Conservation (phyloP, 1,139 yeast genomes). For the Saccharomyces pastorianus region DNA sequence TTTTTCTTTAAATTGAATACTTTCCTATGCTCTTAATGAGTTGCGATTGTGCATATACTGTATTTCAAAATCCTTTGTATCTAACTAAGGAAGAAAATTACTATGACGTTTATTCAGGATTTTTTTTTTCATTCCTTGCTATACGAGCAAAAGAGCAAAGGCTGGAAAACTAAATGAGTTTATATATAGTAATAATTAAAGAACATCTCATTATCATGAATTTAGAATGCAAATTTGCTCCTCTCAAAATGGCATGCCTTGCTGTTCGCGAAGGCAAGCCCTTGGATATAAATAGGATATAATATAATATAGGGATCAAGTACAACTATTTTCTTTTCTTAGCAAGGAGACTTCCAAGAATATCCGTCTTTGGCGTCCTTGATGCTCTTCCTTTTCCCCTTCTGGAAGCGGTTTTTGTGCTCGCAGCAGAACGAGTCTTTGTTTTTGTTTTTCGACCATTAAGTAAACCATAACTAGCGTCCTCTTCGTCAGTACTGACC, state of each 20-base stretch:
- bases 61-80: background rate
- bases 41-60: background rate
- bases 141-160: background rate
- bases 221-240: background rate
- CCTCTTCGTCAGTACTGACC: conserved; percentile 7
- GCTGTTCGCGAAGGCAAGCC: background rate
- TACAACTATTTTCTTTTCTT: conserved; percentile 14
- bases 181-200: background rate
- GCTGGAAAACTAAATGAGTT: background rate
- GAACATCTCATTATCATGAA: background rate
- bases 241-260: background rate
- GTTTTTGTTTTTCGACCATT: conserved; percentile 3
- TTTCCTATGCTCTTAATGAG: background rate
- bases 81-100: background rate
- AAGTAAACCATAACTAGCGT: conserved; percentile 1
- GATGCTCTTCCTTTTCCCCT: conserved; percentile 4
- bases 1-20: background rate
- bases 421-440: background rate
- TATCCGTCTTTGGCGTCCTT: conserved; percentile 25
- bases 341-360: conserved; percentile 21
- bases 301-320: background rate
- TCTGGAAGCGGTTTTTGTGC: background rate
- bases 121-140: background rate
- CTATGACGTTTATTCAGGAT: background rate
- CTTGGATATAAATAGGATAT: background rate